Evolutionary conservation across 2,329 filamentous ascomycete genomes (phyloP).

Genomic region (Aspergillus sp.): DNA sequence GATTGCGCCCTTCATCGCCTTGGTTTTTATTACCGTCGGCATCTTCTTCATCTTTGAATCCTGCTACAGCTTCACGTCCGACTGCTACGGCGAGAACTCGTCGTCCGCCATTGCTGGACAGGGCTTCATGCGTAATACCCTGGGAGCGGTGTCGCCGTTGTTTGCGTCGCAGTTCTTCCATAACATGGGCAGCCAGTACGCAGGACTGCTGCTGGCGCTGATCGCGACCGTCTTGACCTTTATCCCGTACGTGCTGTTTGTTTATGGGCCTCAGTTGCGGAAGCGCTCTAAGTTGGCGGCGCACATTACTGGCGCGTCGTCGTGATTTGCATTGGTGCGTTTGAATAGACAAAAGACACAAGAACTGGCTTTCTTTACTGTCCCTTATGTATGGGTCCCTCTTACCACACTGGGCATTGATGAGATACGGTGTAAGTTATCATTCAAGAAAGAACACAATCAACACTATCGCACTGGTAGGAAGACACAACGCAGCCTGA

Average conservation of each 20-base stretch:
- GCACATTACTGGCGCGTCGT: neutral
- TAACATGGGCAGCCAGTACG: constrained; percentile 54
- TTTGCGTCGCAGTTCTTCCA: constrained; percentile 55
- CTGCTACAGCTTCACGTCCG: constrained; percentile 51
- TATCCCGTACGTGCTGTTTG: constrained; percentile 31
- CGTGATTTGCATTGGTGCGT: no score
- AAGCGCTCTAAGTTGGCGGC: constrained; percentile 30
- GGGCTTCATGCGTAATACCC: constrained; percentile 53
- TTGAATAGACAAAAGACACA: no score
- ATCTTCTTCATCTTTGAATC: constrained; percentile 51
- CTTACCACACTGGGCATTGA: no score
- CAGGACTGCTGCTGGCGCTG: constrained; percentile 49
- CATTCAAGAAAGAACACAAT: no score
- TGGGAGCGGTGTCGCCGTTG: constrained; percentile 53
- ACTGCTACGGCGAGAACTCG: constrained; percentile 50
- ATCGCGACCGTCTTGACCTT: constrained; percentile 41
- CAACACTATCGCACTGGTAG: no score
- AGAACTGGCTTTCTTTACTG: no score
- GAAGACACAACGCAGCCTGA: no score
- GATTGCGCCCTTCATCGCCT: constrained; percentile 51
- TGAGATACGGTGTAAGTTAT: no score
- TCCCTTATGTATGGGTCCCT: no score
- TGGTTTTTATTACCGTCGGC: constrained; percentile 52
- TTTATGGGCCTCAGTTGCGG: constrained; percentile 28
- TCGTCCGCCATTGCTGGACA: constrained; percentile 49